Evolutionary conservation across 2,329 filamentous ascomycete genomes (phyloP), one percentile per base, ranked within the genome.

Genomic region (Pseudopithomyces chartarum): DNA sequence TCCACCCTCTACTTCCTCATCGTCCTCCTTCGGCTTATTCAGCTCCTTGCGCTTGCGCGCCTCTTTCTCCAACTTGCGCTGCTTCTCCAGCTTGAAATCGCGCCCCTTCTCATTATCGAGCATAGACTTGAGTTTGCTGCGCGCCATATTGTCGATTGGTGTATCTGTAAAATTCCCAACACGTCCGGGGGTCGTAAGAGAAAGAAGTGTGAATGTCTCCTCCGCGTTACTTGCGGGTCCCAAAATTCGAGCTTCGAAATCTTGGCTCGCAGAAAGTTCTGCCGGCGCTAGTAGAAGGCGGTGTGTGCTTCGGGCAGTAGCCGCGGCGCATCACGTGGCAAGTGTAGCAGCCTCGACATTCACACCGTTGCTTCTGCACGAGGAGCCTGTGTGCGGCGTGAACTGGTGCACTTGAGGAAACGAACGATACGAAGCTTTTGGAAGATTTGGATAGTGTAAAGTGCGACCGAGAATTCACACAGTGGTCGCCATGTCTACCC

Each of bases 71-170:
- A 88, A 80, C 79, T 89, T 90, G 73, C 87, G 86, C 74, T 94
- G 90, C 75, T 90, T 87, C 75, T 94, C 90, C 52, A 91, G 83
- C 61, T 89, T 88, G 60, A 90, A 89, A 65, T 95, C 89, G 46
- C 84, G 79, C 29, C 85, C 85, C 69, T 84, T 82, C 56, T 85
- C 77, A 52, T 81, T 79, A 63, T 87, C 83, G 20, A 88, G 81
- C 45, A 85, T 84, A 43, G 80, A 74, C 57, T 86, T 81, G 45
- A 88, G 76, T 70, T 86, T 87, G 61, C 81, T 82, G 54, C 71
- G 73, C 45, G 65, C 71, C 71, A 83, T 82, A 63, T 44, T 50
- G 59, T 47, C 17, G 26, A 29, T 29, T 8, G 3, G 82, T 83
- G 48, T 74, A 78, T n/a, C n/a, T n/a, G n/a, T n/a, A n/a, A 82